phyloP scores from a whole-genome alignment of 345 rosid genomes.

The Salix viminalis region DNA sequence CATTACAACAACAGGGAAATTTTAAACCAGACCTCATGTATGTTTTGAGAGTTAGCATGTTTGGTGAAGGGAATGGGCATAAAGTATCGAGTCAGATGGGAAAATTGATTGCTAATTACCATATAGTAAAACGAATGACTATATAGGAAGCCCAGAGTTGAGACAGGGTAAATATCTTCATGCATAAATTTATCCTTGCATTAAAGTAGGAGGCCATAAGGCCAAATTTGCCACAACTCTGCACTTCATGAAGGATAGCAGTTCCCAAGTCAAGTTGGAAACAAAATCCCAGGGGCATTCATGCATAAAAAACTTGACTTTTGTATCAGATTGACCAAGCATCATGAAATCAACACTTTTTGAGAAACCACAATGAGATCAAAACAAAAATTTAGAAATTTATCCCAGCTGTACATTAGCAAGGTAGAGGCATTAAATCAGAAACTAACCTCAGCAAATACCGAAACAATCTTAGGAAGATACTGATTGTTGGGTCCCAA shows the following conservation, averaged over 20 bases:
- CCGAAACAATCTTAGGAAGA: conserved; percentile 80
- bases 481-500: conserved; percentile 84
- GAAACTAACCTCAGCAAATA: conserved; percentile 84
- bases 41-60: not conserved
- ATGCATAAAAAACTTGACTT: not conserved
- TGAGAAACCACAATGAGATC: not conserved
- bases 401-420: not conserved
- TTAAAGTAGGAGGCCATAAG: not conserved
- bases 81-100: not conserved
- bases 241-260: not conserved
- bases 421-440: not conserved
- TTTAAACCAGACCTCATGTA: not conserved
- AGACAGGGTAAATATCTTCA: not conserved
- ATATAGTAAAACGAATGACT: not conserved
- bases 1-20: not conserved
- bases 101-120: not conserved
- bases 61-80: not conserved
- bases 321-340: not conserved
- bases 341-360: not conserved
- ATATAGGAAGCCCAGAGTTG: not conserved
- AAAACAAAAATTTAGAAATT: not conserved
- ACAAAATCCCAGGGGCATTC: not conserved
- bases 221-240: not conserved
- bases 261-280: not conserved
- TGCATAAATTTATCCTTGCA: not conserved